phyloP scores from a whole-genome alignment of 2,329 filamentous ascomycete species.

The Arthroderma sp. region DNA sequence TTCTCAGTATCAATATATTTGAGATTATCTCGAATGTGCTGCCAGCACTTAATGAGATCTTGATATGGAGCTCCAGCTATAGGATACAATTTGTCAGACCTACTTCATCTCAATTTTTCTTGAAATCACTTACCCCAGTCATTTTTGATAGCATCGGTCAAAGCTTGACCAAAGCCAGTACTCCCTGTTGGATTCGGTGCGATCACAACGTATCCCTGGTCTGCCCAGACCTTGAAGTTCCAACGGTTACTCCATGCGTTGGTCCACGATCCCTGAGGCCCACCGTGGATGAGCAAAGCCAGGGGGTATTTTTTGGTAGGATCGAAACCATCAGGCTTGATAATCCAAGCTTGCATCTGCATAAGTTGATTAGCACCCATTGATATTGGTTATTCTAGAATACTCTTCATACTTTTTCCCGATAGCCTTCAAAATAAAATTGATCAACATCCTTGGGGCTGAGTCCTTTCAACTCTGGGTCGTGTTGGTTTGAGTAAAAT shows the following conservation, averaged over 20 bases:
- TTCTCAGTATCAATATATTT: constrained; percentile 41
- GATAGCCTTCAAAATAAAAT: constrained; percentile 30
- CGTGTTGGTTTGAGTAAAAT: constrained; percentile 25
- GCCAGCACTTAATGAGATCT: constrained; percentile 43
- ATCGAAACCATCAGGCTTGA: constrained; percentile 35
- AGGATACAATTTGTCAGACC: too few relatives aligned
- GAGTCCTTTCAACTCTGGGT: constrained; percentile 25
- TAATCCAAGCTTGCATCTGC: constrained; percentile 35
- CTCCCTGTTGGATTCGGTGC: constrained; percentile 48
- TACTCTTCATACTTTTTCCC: too few relatives aligned
- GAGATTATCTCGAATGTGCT: constrained; percentile 38
- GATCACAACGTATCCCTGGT: constrained; percentile 49
- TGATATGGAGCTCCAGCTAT: constrained; percentile 36
- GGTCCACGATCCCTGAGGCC: constrained; percentile 39
- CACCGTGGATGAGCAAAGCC: constrained; percentile 42
- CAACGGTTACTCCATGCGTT: constrained; percentile 43
- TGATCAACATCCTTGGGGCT: constrained; percentile 30
- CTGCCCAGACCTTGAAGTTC: constrained; percentile 45
- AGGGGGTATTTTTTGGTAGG: constrained; percentile 38
- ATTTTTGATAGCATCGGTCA: constrained; percentile 39
- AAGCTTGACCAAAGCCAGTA: constrained; percentile 42
- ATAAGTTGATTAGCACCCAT: constrained; percentile 29
- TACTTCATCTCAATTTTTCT: too few relatives aligned
- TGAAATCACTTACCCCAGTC: constrained; percentile 32
- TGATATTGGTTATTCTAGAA: too few relatives aligned